Base-by-base conservation (phyloP, 257 asterid genomes). In the Scutellaria barbata region DNA sequence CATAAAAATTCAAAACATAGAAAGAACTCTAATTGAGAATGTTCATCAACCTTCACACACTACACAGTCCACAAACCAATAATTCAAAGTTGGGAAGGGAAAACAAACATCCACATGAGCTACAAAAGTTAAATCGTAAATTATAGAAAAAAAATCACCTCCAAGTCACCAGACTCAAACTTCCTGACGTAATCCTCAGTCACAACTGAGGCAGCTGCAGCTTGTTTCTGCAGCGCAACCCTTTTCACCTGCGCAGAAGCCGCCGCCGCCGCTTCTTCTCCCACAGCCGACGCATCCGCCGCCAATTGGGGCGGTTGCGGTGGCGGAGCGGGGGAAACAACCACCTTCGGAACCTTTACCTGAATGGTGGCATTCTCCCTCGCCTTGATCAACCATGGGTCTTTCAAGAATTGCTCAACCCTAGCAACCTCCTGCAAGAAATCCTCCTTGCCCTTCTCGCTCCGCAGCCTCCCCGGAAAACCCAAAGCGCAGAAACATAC, bases 401-500 rank as follows among this genome's bases (percentile, higher is more conserved):
- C 98, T 61, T 80, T 87, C 72, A 95, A 68, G 74, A 95, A 92
- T 70, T 82, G 85, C 86, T 92, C 95, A 77, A 95, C 84, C 87
- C 80, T 77, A 68, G 77, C 74, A 69, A 88, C 92, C 76, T 87
- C 98, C 73, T 83, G 77, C 77, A 84, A 30, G 74, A 88, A 95
- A 62, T 76, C 96, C 33, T 80, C 73, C 80, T 57, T 83, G 53
- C 90, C 94, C 82, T 80, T 80, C 69, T 81, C 89, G 72, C 70
- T 81, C 81, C 86, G 92, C 79, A 92, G 72, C 77, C 70, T 71
- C 79, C 82, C 74, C 30, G 91, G 78, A 75, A 88, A 95, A 77
- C 99, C 99, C 80, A 88, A 71, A 35, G 86, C 58, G 37, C 99
- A 95, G 81, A 79, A 90, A 81, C 99, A 95, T 48, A 95, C 82